Percentiles rank a stretch among this genome's conserved stretches.
phyloP scores from a whole-genome alignment of 805 yeast genomes.

The Scheffersomyces ergatensis region DNA sequence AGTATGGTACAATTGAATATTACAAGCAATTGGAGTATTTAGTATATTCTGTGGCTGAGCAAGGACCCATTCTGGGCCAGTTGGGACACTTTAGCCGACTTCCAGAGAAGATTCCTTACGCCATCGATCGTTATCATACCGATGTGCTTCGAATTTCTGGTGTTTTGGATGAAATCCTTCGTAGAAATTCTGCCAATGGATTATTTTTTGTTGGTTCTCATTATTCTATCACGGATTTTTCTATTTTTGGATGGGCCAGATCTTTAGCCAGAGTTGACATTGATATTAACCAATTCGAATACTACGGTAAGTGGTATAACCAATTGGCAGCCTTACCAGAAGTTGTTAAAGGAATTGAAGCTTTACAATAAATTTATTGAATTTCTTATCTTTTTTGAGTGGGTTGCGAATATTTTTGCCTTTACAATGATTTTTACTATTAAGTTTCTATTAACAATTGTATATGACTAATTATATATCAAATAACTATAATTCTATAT shows the following conservation, averaged over 20 bases:
- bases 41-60: constrained; percentile 51
- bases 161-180: constrained; percentile 52
- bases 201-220: constrained; percentile 57
- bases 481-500: too few relatives aligned
- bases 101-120: constrained; percentile 57
- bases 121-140: constrained; percentile 45
- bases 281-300: constrained; percentile 38
- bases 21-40: constrained; percentile 54
- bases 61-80: constrained; percentile 64
- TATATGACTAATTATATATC: too few relatives aligned
- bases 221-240: constrained; percentile 58
- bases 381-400: too few relatives aligned
- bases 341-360: constrained; percentile 24
- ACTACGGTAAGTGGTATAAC: constrained; percentile 38
- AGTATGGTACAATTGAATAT: constrained; percentile 37
- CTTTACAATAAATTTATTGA: neutral
- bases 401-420: too few relatives aligned
- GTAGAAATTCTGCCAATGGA: constrained; percentile 43
- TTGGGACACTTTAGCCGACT: constrained; percentile 44
- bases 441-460: too few relatives aligned
- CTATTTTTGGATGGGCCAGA: constrained; percentile 45
- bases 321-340: constrained; percentile 29
- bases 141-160: constrained; percentile 55
- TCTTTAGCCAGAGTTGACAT: constrained; percentile 15
- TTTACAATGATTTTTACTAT: too few relatives aligned